A percentile compares a stretch with the other conserved stretches of the same genome.
Conservation (phyloP, 2,329 filamentous ascomycete genomes). For the Cryphonectria naterciae region DNA sequence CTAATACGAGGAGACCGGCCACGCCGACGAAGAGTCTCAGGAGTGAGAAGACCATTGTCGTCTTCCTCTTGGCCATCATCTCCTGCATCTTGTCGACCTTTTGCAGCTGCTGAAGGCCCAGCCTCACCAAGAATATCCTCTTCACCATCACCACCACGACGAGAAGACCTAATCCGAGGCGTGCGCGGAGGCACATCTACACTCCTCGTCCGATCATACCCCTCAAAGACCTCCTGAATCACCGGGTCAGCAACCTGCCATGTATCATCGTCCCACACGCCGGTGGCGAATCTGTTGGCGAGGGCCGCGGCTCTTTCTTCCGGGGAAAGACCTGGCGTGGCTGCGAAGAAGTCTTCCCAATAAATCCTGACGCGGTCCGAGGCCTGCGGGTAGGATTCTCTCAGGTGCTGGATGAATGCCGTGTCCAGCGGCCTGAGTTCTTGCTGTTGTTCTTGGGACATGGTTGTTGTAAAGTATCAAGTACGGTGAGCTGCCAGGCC, state of each 20-base stretch:
- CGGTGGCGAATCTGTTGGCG: conserved; percentile 9
- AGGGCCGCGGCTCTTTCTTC: conserved; percentile 1
- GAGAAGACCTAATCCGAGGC: too few relatives aligned
- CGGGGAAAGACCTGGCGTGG: not conserved
- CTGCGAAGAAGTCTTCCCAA: conserved; percentile 3
- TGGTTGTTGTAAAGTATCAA: not conserved
- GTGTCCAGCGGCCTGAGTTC: conserved; percentile 13
- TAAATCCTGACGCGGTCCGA: not conserved
- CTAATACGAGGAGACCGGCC: not conserved
- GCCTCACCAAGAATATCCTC: not conserved
- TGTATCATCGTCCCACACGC: not conserved
- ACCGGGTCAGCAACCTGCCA: conserved; percentile 12
- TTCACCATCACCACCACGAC: not conserved
- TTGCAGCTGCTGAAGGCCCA: not conserved
- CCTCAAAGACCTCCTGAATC: conserved; percentile 26
- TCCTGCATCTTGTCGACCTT: not conserved
- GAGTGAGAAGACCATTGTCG: not conserved
- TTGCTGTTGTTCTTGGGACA: conserved; percentile 1
- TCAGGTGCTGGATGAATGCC: not conserved
- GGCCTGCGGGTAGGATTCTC: not conserved
- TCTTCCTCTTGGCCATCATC: not conserved
- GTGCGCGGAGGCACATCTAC: not conserved
- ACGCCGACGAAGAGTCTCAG: not conserved
- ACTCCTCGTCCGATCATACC: conserved; percentile 6
- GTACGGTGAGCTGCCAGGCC: not conserved